phyloP scores from a whole-genome alignment of 805 yeast genomes.

The Kuraishia hungarica region DNA sequence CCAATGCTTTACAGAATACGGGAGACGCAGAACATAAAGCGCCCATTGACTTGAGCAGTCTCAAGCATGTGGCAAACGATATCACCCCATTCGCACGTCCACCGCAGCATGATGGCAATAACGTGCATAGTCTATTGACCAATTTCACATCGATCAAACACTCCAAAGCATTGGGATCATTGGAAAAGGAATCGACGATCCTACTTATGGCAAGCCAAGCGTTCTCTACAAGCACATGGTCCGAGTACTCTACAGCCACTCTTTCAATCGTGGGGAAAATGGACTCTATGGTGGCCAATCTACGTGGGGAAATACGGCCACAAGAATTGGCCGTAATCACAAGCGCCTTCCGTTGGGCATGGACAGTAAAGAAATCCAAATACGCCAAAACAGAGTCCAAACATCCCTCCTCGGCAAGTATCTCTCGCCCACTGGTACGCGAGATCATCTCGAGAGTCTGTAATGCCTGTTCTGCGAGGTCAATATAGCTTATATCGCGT shows the following conservation, averaged over 20 bases:
- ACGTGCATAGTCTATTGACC: conserved; percentile 18
- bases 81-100: conserved; percentile 14
- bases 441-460: conserved; percentile 67
- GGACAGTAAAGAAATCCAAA: conserved; percentile 82
- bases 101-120: conserved; percentile 20
- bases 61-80: conserved; percentile 29
- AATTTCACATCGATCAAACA: conserved; percentile 29
- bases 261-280: conserved; percentile 53
- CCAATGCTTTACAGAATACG: conserved; percentile 31
- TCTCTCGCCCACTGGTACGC: conserved; percentile 37
- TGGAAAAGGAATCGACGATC: conserved; percentile 40
- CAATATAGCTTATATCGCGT: conserved; percentile 73
- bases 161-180: conserved; percentile 35
- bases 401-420: conserved; percentile 48
- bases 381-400: conserved; percentile 58
- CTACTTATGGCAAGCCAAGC: conserved; percentile 60
- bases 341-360: conserved; percentile 79
- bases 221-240: conserved; percentile 50
- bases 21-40: conserved; percentile 33
- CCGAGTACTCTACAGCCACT: conserved; percentile 47
- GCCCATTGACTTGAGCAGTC: conserved; percentile 36
- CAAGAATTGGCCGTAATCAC: conserved; percentile 66
- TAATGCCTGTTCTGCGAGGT: conserved; percentile 84
- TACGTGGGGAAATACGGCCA: conserved; percentile 31
- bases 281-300: conserved; percentile 41